Conservation (phyloP, 345 rosid genomes). For the Reutealis trisperma region DNA sequence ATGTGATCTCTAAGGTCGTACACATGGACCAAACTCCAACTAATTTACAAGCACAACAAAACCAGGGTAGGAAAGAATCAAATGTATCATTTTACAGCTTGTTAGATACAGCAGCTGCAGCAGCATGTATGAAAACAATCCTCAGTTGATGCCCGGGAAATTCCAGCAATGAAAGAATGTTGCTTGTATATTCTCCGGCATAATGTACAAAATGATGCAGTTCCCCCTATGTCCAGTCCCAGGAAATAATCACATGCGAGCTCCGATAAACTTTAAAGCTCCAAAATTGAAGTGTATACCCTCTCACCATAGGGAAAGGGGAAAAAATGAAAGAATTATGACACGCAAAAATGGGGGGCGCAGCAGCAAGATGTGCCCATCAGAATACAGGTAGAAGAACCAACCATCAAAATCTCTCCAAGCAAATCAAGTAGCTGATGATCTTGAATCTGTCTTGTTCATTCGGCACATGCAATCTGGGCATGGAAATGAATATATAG, state of each 20-base stretch:
- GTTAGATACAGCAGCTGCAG: conserved; percentile 52
- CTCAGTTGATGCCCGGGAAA: conserved; percentile 32
- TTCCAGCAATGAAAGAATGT: conserved; percentile 22
- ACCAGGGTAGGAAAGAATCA: conserved; percentile 40
- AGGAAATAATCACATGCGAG: conserved; percentile 29
- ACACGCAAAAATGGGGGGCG: conserved; percentile 28
- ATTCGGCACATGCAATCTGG: conserved; percentile 94
- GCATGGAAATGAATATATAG: conserved; percentile 87
- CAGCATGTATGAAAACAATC: conserved; percentile 29
- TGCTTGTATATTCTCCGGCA: conserved; percentile 25
- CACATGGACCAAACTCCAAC: conserved; percentile 21
- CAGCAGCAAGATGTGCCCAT: conserved; percentile 34
- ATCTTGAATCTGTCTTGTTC: conserved; percentile 62
- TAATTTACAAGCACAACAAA: conserved; percentile 36
- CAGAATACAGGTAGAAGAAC: conserved; percentile 26
- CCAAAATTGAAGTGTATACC: conserved; percentile 35
- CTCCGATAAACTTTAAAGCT: conserved; percentile 37
- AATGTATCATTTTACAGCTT: conserved; percentile 34
- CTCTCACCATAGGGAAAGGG: conserved; percentile 34
- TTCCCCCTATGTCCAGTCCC: conserved; percentile 28
- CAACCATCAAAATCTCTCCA: conserved; percentile 11
- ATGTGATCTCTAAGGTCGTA: conserved; percentile 25
- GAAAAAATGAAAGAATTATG: conserved; percentile 54
- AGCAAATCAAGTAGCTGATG: conserved; percentile 39
- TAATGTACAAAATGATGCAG: conserved; percentile 37